Evolutionary conservation across 805 yeast species (phyloP), one percentile per base, ranked within the genome.

Genomic region (Hanseniaspora taiwanica): DNA sequence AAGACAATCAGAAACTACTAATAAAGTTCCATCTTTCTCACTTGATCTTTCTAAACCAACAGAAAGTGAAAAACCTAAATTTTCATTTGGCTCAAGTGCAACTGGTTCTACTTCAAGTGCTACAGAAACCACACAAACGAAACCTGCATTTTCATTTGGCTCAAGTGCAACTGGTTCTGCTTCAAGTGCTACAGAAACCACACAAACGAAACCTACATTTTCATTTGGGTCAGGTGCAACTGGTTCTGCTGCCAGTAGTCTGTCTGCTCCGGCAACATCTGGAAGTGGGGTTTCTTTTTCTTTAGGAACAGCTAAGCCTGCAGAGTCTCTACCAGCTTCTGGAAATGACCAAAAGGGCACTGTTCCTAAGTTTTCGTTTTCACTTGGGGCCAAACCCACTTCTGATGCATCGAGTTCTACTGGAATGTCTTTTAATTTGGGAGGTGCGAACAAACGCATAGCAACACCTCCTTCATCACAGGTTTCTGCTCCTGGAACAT

Each of bases 281-380:
- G n/a, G n/a, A n/a, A n/a, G n/a, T n/a, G n/a, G n/a, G n/a, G n/a
- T n/a, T n/a, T n/a, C 40, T 1, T 24, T 38, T 19, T 13, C 19
- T 12, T 38, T 33, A 32, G 32, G 37, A n/a, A n/a, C n/a, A n/a
- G 5, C 19, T 2, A 39, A 39, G 8, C 38, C 42, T 3, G 23
- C 35, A 2, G 35, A 27, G 43, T 23, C n/a, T n/a, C n/a, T n/a
- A n/a, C n/a, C n/a, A n/a, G 29, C 38, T 10, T 41, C 40, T 31
- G 42, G 37, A 12, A 13, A 23, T 10, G 27, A 27, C 16, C 27
- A 41, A 16, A 36, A 23, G 12, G 29, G 23, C 9, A 34, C 17
- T 19, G 18, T 16, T 6, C 33, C 40, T 6, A 44, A 41, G 21
- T 44, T 46, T 19, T 10, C 45, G 21, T 35, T 40, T 27, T 27